Evolutionary conservation across 2,329 filamentous ascomycete genomes (phyloP).

Genomic region (Fonsecaea nubica): DNA sequence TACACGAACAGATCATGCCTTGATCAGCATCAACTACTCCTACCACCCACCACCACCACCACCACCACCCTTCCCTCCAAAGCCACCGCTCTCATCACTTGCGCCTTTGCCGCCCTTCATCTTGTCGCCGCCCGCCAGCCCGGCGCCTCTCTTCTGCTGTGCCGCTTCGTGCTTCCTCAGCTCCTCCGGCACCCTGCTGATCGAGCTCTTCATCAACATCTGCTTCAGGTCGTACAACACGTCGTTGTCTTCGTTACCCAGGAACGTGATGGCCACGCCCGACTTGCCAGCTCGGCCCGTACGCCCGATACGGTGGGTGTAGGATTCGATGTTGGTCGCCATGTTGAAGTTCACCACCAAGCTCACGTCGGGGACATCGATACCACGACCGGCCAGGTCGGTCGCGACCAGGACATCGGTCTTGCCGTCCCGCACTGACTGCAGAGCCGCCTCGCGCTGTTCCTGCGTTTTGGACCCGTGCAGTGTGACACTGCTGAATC

Average conservation of each 20-base stretch:
- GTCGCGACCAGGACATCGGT: conserved; percentile 93
- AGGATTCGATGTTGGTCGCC: conserved; percentile 88
- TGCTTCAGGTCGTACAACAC: conserved; percentile 91
- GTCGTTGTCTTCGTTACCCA: conserved; percentile 87
- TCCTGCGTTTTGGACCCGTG: conserved; percentile 98
- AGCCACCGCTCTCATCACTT: conserved; percentile 36
- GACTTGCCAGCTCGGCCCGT: conserved; percentile 97
- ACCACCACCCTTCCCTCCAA: conserved; percentile 30
- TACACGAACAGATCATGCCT: too few relatives aligned
- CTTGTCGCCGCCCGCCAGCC: conserved; percentile 49
- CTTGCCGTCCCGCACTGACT: conserved; percentile 77
- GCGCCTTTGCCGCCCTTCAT: conserved; percentile 45
- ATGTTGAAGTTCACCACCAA: conserved; percentile 99
- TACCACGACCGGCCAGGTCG: conserved; percentile 94
- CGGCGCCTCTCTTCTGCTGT: conserved; percentile 72
- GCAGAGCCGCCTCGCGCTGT: conserved; percentile 90
- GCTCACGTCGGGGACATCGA: conserved; percentile 92
- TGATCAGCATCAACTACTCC: too few relatives aligned
- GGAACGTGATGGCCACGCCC: conserved; percentile 93
- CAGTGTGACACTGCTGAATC: conserved; percentile 85
- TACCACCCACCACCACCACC: conserved; percentile 18
- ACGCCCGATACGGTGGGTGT: conserved; percentile 95
- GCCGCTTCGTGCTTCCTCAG: conserved; percentile 85
- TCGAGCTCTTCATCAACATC: conserved; percentile 89
- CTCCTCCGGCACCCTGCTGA: conserved; percentile 90